Conservation (phyloP, 768 basidiomycete species). For the Collybia mongolica region DNA sequence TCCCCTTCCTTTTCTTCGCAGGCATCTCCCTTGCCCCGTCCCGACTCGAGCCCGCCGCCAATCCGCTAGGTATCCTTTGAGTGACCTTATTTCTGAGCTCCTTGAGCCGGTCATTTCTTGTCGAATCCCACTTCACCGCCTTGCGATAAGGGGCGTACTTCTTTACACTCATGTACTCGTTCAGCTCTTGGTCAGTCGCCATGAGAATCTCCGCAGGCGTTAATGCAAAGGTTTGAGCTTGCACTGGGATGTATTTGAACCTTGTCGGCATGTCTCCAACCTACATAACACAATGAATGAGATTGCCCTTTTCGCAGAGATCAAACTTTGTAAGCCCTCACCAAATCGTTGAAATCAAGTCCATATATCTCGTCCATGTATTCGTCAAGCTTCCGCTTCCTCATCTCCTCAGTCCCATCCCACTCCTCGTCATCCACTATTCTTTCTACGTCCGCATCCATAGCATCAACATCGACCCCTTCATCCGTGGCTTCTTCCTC, state of each 20-base stretch:
- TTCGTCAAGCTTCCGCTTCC: constrained; percentile 77
- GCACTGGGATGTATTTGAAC: constrained; percentile 84
- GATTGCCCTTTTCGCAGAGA: not conserved
- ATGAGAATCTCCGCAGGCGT: constrained; percentile 84
- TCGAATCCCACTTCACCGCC: constrained; percentile 58
- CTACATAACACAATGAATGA: constrained; percentile 35
- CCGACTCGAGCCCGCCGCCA: constrained; percentile 17
- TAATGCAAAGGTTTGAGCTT: constrained; percentile 63
- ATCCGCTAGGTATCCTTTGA: constrained; percentile 32
- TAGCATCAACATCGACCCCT: constrained; percentile 60
- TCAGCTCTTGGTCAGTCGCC: constrained; percentile 91
- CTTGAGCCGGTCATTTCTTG: constrained; percentile 60
- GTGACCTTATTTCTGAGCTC: constrained; percentile 69
- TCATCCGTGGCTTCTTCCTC: constrained; percentile 37
- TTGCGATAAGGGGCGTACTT: constrained; percentile 89
- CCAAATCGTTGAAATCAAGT: constrained; percentile 95
- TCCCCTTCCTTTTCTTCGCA: constrained; percentile 65
- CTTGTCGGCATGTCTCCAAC: constrained; percentile 88
- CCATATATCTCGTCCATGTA: constrained; percentile 92
- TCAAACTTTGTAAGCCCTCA: constrained; percentile 32
- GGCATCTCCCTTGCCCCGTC: constrained; percentile 22
- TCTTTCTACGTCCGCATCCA: constrained; percentile 43
- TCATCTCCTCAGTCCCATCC: constrained; percentile 89
- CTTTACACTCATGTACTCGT: constrained; percentile 87
- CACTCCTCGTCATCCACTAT: constrained; percentile 62